Evolutionary conservation across 306 rosid species (phyloP).

Genomic region (Canavalia ensiformis): DNA sequence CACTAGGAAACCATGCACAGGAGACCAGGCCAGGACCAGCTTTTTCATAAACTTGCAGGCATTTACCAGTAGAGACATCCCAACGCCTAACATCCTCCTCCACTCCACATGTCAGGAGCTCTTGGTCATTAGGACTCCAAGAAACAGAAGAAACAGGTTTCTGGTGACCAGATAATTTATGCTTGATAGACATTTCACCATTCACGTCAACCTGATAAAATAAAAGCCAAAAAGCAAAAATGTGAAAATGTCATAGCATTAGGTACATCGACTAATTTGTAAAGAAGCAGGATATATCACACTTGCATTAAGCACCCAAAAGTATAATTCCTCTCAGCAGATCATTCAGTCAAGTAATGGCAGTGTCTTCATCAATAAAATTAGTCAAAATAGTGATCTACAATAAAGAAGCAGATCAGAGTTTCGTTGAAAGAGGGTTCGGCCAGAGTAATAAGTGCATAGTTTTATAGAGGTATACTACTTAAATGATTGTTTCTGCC

Average conservation of each 20-base stretch:
- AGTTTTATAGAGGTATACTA: background rate
- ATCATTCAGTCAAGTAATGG: background rate
- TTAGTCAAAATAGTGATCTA: background rate
- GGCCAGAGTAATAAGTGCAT: background rate
- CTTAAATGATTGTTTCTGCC: background rate
- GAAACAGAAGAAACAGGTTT: constrained; percentile 74
- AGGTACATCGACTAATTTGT: constrained; percentile 11
- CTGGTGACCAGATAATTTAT: constrained; percentile 78
- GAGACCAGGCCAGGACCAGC: constrained; percentile 74
- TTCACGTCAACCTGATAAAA: constrained; percentile 64
- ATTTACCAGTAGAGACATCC: constrained; percentile 83
- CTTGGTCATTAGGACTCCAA: constrained; percentile 87
- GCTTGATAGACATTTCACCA: constrained; percentile 70
- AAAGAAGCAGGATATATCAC: constrained; percentile 18
- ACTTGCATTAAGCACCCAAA: constrained; percentile 18
- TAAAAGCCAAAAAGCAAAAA: constrained; percentile 11
- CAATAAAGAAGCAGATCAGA: background rate
- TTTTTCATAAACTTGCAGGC: constrained; percentile 86
- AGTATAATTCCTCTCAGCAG: constrained; percentile 3
- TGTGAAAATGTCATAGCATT: constrained; percentile 10
- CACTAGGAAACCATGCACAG: constrained; percentile 93
- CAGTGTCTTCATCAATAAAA: background rate
- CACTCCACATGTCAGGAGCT: constrained; percentile 92
- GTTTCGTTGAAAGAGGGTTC: constrained; percentile 3
- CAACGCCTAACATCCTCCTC: constrained; percentile 92